Evolutionary conservation across 768 basidiomycete genomes (phyloP), one percentile per base, ranked within the genome.

Genomic region (Epithele typhae): DNA sequence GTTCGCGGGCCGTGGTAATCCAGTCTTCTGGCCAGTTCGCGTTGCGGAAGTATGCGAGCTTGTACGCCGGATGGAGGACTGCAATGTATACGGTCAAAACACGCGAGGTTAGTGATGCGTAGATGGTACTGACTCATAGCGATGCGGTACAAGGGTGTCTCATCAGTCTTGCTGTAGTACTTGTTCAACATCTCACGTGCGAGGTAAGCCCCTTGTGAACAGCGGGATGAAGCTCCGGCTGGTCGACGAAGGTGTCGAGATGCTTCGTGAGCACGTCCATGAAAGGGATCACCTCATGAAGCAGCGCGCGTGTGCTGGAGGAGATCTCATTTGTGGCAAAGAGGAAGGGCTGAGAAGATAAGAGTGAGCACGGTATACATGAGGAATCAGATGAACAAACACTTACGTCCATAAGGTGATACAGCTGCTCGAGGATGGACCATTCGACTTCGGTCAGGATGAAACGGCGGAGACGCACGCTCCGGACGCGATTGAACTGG

Each of bases 201-300:
- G 1, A 49, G 49, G 2, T 56, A 35, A 0, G 58, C 60, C 60
- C 59, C 39, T 47, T 53, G 7, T 55, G 57, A 25, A 67, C 48
- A 7, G 32, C 40, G 2, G 48, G 23, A 4, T 42, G 46, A 2
- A 51, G 45, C 3, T n/a, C 0, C 1, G 9, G 4, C 35, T 61
- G 22, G 17, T 55, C 52, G 18, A 57, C 51, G 19, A 44, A 37
- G 3, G 57, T 40, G 14, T 58, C 59, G 12, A 68, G 46, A 0
- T 44, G 48, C 10, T 39, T 34, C 0, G 60, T 62, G 24, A 68
- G 35, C 4, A 45, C 42, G 43, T 67, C 63, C 17, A 66, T 52
- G 24, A 59, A 33, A 2, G 63, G 65, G 14, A 65, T 68, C 10
- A 66, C 59, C 27, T 63, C 39, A 37, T 64, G 59, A 24, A 66